Conservation (phyloP, 108 stramenopile species). For the Nitzschia sp. region DNA sequence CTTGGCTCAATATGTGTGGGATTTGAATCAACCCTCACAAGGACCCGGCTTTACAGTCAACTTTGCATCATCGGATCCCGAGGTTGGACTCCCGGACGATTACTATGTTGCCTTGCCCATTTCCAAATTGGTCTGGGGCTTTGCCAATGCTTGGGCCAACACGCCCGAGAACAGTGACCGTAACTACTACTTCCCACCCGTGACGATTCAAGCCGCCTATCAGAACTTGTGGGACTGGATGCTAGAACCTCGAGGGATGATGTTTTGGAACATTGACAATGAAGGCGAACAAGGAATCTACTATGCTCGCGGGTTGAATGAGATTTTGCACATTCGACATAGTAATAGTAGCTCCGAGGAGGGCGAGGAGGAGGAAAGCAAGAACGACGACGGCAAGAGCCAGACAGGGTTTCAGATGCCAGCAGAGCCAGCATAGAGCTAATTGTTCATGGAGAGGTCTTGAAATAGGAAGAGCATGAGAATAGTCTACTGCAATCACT, state of each 20-base stretch:
- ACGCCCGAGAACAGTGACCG: slow-evolving; percentile 26
- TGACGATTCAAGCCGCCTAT: slow-evolving; percentile 34
- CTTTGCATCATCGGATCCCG: slow-evolving; percentile 35
- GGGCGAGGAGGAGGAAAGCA: too few species aligned
- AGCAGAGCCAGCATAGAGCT: too few species aligned
- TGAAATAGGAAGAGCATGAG: too few species aligned
- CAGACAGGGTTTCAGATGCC: too few species aligned
- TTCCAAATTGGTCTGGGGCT: slow-evolving; percentile 59
- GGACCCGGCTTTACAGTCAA: slow-evolving; percentile 15
- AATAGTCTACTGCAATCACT: too few species aligned
- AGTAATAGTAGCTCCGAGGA: too few species aligned
- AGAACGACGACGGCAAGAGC: too few species aligned
- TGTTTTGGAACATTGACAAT: slow-evolving; percentile 69
- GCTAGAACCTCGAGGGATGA: slow-evolving; percentile 50
- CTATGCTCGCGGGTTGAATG: slow-evolving; percentile 26
- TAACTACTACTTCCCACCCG: slow-evolving; percentile 30
- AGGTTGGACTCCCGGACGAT: slow-evolving; percentile 7
- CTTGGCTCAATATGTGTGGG: slow-evolving; percentile 23
- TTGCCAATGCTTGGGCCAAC: slow-evolving; percentile 68
- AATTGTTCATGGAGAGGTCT: too few species aligned
- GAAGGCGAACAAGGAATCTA: slow-evolving; percentile 48
- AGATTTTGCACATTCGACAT: slow-evolving; percentile 20
- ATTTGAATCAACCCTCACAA: slow-evolving; percentile 10
- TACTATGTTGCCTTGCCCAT: slow-evolving; percentile 37
- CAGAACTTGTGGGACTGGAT: slow-evolving; percentile 21